Evolutionary conservation across 257 asterid species (phyloP), one percentile per base, ranked within the genome.

Genomic region (Solanum verrucosum): DNA sequence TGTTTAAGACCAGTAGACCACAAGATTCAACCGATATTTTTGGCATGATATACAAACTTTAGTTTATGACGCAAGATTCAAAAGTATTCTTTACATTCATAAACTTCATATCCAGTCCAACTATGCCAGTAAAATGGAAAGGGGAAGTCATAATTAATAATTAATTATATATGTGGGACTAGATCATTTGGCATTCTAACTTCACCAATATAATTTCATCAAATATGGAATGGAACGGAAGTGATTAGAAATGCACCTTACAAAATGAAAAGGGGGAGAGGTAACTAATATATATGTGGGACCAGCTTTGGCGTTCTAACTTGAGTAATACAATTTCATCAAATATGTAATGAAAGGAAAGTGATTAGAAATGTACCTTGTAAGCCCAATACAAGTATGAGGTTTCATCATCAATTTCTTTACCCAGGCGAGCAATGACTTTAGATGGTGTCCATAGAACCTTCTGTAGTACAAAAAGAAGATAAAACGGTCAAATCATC

Each of bases 311-410:
- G 42, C 18, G 0, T 29, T 81, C 68, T 81, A 8, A 81, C 38
- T 27, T 81, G 27, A 81, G 9, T 46, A 46, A 29, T 18, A 49
- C 11, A 81, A 81, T 81, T 81, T 81, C n/a, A 81, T 81, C 68
- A 46, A 46, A 1, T 29, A 46, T 81, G 85, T 15, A 29, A 81
- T 29, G 42, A 70, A 72, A 5, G 44, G 46, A 35, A 49, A 33
- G 23, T 21, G 25, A 73, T 84, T 56, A 67, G 88, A 82, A 60
- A 83, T 29, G 77, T 92, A 93, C 99, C 98, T 94, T 95, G 90
- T 92, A 91, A 46, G 99, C 99, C 99, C 98, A 96, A 90, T 96
- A 96, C 85, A 97, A 91, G 91, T 97, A 97, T 18, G 99, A 97
- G 77, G 93, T 90, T 89, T 95, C 96, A 83, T 97, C 88, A 46